These are phyloP conservation scores for Camellia granthamiana DNA, from an alignment of 148 eudicot genomes.

Conservation along the genomic window DNA sequence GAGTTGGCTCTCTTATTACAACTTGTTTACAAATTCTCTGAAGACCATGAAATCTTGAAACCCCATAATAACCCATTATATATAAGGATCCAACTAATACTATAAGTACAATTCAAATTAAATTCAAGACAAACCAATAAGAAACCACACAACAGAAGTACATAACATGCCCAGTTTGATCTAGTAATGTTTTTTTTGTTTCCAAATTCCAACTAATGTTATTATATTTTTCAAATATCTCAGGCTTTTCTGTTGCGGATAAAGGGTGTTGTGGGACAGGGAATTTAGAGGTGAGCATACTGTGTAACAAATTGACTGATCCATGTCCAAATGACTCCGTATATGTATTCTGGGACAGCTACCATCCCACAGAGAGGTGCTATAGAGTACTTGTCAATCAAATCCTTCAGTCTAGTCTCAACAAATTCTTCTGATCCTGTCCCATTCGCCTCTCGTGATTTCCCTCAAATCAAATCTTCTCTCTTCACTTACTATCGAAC, in stretches of 20 bases:
- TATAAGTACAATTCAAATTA: too few relatives aligned
- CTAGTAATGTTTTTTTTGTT: neutral
- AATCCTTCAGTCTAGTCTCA: neutral
- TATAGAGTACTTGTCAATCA: slow-evolving; percentile 22
- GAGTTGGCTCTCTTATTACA: too few relatives aligned
- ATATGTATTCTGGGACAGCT: slow-evolving; percentile 57
- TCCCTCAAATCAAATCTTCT: too few relatives aligned
- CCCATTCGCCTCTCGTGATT: too few relatives aligned
- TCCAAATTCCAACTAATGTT: neutral
- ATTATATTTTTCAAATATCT: neutral
- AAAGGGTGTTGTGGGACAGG: slow-evolving; percentile 61
- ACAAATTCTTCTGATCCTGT: too few relatives aligned
- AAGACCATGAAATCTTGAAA: too few relatives aligned
- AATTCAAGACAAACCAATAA: too few relatives aligned
- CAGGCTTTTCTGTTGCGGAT: slow-evolving; percentile 37
- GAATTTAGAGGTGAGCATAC: slow-evolving; percentile 24
- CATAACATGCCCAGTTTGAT: neutral
- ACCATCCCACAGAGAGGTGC: slow-evolving; percentile 52
- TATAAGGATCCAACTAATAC: too few relatives aligned
- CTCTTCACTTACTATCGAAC: too few relatives aligned
- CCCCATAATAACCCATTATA: too few relatives aligned
- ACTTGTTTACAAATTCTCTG: too few relatives aligned
- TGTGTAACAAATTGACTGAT: slow-evolving; percentile 33
- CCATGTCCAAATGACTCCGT: slow-evolving; percentile 34
- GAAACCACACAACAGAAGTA: too few relatives aligned